A percentile compares a stretch with the other conserved stretches of the same genome.
These are phyloP conservation scores for Ogataea siamensis DNA, from an alignment of 805 yeast species.

Conservation along the genomic window DNA sequence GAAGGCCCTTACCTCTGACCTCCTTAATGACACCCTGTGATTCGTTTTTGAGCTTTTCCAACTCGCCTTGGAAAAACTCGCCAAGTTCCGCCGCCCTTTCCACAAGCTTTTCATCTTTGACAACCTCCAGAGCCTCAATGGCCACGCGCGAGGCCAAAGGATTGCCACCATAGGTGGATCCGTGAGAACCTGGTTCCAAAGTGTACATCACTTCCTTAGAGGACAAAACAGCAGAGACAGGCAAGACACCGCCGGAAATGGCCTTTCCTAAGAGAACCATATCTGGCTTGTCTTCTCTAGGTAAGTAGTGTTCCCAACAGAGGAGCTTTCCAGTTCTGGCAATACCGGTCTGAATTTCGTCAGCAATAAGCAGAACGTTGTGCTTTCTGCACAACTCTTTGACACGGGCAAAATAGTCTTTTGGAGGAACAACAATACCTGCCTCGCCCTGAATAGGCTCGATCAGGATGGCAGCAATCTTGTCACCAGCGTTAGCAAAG, in stretches of 20 bases:
- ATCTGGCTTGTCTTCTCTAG: slow-evolving; percentile 77
- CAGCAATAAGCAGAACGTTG: slow-evolving; percentile 88
- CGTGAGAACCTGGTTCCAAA: slow-evolving; percentile 93
- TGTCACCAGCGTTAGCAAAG: slow-evolving; percentile 77
- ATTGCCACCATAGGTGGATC: slow-evolving; percentile 97
- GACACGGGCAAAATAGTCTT: slow-evolving; percentile 72
- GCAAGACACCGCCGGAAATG: slow-evolving; percentile 89
- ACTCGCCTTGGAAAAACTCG: slow-evolving; percentile 58
- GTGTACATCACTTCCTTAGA: slow-evolving; percentile 88
- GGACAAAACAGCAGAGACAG: slow-evolving; percentile 88
- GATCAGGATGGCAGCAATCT: slow-evolving; percentile 83
- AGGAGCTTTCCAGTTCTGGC: slow-evolving; percentile 96
- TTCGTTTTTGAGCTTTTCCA: slow-evolving; percentile 49
- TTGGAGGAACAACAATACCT: slow-evolving; percentile 92
- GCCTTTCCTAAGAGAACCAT: slow-evolving; percentile 90
- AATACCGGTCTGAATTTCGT: slow-evolving; percentile 96
- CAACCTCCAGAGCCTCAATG: slow-evolving; percentile 88
- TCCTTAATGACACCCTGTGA: slow-evolving; percentile 55
- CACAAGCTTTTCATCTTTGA: slow-evolving; percentile 80
- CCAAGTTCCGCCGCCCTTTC: slow-evolving; percentile 77
- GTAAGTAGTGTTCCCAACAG: slow-evolving; percentile 77
- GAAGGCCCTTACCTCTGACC: slow-evolving; percentile 81
- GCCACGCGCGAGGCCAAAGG: slow-evolving; percentile 93
- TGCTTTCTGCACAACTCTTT: slow-evolving; percentile 72
- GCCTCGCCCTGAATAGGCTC: slow-evolving; percentile 99